Percentiles rank a stretch among this genome's conserved stretches.
Evolutionary conservation across 345 rosid species (phyloP).

Genomic region (Salix udensis): DNA sequence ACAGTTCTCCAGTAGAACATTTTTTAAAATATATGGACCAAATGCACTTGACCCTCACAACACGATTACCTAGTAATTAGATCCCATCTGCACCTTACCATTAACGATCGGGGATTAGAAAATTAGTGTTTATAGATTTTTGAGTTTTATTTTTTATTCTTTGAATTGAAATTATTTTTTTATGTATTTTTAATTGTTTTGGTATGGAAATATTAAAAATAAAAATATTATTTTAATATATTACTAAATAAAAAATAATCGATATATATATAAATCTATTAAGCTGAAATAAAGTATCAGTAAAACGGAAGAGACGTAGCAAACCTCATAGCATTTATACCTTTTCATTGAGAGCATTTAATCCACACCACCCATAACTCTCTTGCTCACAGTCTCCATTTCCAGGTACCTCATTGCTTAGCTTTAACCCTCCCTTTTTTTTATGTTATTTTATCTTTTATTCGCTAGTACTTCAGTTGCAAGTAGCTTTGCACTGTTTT

Average conservation of each 20-base stretch:
- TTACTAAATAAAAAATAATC: too few species aligned
- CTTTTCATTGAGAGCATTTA: not conserved
- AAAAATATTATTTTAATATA: too few species aligned
- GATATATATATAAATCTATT: not conserved
- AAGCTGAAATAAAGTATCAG: not conserved
- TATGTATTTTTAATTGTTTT: too few species aligned
- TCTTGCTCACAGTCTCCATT: not conserved
- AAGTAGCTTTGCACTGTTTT: not conserved
- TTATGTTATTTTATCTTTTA: not conserved
- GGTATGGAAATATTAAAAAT: too few species aligned
- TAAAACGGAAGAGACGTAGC: not conserved
- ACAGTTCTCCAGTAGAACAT: not conserved
- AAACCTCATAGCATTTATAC: not conserved
- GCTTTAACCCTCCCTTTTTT: not conserved
- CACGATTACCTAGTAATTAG: not conserved
- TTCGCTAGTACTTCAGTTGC: too few species aligned
- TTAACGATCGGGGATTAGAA: not conserved
- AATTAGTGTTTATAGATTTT: too few species aligned
- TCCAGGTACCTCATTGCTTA: slow-evolving; percentile 4
- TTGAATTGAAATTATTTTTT: too few species aligned
- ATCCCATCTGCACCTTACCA: not conserved
- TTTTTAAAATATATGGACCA: not conserved
- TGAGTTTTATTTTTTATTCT: too few species aligned
- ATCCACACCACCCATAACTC: not conserved
- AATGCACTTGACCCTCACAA: not conserved